Base-by-base conservation (phyloP, 306 rosid genomes). In the Cucurbita pepo region DNA sequence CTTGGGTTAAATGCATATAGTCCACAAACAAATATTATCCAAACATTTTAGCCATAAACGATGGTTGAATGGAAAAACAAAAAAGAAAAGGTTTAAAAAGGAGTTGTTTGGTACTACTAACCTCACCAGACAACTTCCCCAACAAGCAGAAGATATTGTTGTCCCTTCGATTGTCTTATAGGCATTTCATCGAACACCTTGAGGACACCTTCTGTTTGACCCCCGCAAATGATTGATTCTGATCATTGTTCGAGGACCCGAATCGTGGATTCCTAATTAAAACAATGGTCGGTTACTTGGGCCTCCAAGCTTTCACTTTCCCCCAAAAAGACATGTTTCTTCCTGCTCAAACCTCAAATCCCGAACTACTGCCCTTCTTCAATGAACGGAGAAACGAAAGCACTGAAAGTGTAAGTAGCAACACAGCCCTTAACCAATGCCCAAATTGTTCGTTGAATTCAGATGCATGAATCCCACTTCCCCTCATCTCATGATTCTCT, bases 301-400 rank as follows among this genome's bases (percentile, higher is more conserved):
- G 52, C 10, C 8, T 41, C 54, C 13, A 9, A 25, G 57, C 55
- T 30, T 69, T 69, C 74, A 34, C 74, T 25, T 47, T 34, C 47
- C 56, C 74, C 74, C 74, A 69, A 51, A 69, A 50, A 50, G 74
- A 69, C 59, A 69, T 69, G 74, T 69, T 69, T 69, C 59, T 36
- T 69, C 11, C 15, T 22, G 51, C 34, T 63, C 34, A 63, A 11
- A 69, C 56, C 56, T 48, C 57, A 69, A 47, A 48, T 50, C 74
- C 30, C 6, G 41, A 69, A 50, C 56, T 59, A 30, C 30, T 69
- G 59, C 74, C 47, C 5, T 50, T 34, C 74, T 69, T 69, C 74
- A 34, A 69, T 69, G 47, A 69, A 69, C 59, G 50, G 44, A 47
- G 25, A 69, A 30, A 48, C 3, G 18, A 12, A 69, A 21, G 53